Evolutionary conservation across 2,329 filamentous ascomycete species (phyloP), one percentile per base, ranked within the genome.

Genomic region (Pseudovirgaria hyperparasitica): DNA sequence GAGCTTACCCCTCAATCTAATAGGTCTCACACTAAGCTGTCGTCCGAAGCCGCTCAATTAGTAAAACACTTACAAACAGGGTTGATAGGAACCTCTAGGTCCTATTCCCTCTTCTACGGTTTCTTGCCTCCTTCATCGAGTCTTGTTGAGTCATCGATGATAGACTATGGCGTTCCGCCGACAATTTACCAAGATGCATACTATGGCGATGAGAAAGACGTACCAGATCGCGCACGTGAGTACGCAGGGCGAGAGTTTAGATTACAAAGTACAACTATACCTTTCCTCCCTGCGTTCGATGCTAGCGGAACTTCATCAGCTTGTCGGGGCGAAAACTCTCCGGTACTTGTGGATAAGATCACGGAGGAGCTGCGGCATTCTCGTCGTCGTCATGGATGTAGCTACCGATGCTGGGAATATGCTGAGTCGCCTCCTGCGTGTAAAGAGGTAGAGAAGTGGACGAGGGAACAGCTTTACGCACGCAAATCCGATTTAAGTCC

Each of bases 181-280:
- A 67, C 80, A 9, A 67, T 94, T 25, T 92, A 93, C 37, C 81
- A 85, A 50, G 76, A 85, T 45, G 76, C 86, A 1, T 86, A 77
- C 43, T 96, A 93, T 47, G 81, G 85, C 40, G 66, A 81, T 16
- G 82, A 92, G 34, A 66, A 64, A 26, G 90, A 96, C 52, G 79
- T 94, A 0, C 85, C 86, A 9, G 67, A 76, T 20, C 70, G 77
- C 28, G 55, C 67, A 17, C 67, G 82, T 28, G 84, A 93, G 52
- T 96, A 93, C 55, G 87, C 81, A 5, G 87, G 87, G 4, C 74
- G 75, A 39, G 81, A 92, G 41, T 94, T 92, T 47, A 77, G 72
- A 31, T 58, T 94, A 5, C 69, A 74, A 42, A 78, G 85, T 33
- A 73, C 68, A 28, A 81, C 78, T 2, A 47, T 92, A 6, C 82